Evolutionary conservation across 345 rosid species (phyloP), one percentile per base, ranked within the genome.

Genomic region (Hypericum perforatum): DNA sequence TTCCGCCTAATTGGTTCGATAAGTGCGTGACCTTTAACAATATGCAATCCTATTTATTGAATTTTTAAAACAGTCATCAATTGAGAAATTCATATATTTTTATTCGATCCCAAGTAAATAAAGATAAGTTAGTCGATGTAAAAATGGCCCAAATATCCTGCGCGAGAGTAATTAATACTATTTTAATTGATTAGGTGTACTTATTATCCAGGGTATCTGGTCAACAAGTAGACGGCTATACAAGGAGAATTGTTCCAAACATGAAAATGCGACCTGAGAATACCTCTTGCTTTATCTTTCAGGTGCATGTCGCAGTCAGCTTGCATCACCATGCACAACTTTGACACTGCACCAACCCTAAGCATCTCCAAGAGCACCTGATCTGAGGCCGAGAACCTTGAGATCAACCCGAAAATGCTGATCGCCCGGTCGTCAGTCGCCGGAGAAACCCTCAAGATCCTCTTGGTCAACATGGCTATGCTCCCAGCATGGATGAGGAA

Each of bases 171-270:
- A 22, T 22, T 22, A 22, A 22, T 22, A 22, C 32, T n/a, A 22
- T 22, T 22, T 22, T 22, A 22, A 22, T 1, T 22, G 4, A 22
- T 22, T 22, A 22, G 32, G 32, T 22, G 4, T 22, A 22, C 1
- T 22, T 4, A 22, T 22, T 1, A 63, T 48, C 68, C 54, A 22
- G 68, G 65, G 47, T 57, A 62, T 49, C 75, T 63, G 0, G 84
- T 78, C 45, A 76, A 53, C 12, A 82, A 62, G 72, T 74, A 76
- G 7, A 76, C 73, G 5, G 61, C 68, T 52, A 82, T 76, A 62
- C 88, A 82, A 65, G 84, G 84, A 43, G 84, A 78, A 64, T 82
- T 63, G 64, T 69, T 78, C 85, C 84, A 83, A 49, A 73, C 76
- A 3, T 76, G 72, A 41, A 59, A 74, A 63, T 78, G 80, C 16